A percentile compares a stretch with the other conserved stretches of the same genome.
Evolutionary conservation across 2,329 filamentous ascomycete species (phyloP).

Genomic region (Alternaria sp.): DNA sequence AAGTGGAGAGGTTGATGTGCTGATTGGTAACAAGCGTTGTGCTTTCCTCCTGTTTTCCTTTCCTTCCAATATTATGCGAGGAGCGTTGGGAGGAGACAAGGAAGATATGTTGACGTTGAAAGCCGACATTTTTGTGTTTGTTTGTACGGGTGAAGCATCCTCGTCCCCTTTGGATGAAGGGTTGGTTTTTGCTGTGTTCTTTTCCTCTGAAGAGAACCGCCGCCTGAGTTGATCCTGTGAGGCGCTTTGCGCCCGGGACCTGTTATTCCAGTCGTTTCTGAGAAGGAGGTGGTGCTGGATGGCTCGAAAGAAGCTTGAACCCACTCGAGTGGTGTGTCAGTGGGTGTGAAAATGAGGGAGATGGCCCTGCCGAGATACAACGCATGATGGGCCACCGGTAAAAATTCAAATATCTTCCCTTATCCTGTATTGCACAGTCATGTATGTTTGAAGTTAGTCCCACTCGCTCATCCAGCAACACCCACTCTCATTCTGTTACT

Average conservation of each 20-base stretch:
- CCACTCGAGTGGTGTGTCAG: slow-evolving; percentile 22
- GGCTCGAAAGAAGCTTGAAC: slow-evolving; percentile 7
- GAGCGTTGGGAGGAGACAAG: slow-evolving; percentile 20
- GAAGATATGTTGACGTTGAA: slow-evolving; percentile 39
- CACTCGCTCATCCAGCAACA: slow-evolving; percentile 27
- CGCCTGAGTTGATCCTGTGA: slow-evolving; percentile 45
- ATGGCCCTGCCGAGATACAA: slow-evolving; percentile 19
- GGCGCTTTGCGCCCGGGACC: slow-evolving; percentile 43
- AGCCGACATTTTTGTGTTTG: slow-evolving; percentile 50
- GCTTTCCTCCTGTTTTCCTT: slow-evolving; percentile 45
- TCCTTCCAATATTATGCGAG: slow-evolving; percentile 23
- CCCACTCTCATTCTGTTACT: slow-evolving; percentile 23
- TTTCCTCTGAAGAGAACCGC: slow-evolving; percentile 31
- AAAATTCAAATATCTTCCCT: slow-evolving; percentile 35
- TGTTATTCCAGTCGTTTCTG: slow-evolving; percentile 21
- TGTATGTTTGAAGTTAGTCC: slow-evolving; percentile 12
- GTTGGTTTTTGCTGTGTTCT: slow-evolving; percentile 49
- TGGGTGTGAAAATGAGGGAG: slow-evolving; percentile 31
- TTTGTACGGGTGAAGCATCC: slow-evolving; percentile 48
- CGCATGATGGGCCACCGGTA: slow-evolving; percentile 30
- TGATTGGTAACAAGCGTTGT: slow-evolving; percentile 55
- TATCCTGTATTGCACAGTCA: slow-evolving; percentile 17
- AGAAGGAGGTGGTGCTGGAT: slow-evolving; percentile 23
- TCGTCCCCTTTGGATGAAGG: slow-evolving; percentile 51
- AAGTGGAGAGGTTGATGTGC: slow-evolving; percentile 39